Evolutionary conservation across 2,329 filamentous ascomycete genomes (phyloP), one percentile per base, ranked within the genome.

Genomic region (Arthrinium puccinioides): DNA sequence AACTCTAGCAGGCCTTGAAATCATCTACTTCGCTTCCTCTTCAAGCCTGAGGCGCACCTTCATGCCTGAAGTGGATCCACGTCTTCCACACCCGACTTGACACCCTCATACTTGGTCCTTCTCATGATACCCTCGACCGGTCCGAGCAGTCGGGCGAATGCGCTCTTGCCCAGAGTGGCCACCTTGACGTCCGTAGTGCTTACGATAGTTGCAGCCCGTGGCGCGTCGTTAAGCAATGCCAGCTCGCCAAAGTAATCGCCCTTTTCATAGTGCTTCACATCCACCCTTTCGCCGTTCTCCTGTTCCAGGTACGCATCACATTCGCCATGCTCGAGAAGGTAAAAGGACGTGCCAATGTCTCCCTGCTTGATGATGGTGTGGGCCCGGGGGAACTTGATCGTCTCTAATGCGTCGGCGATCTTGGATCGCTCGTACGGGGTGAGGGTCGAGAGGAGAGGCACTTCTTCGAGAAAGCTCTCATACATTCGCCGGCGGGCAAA

Each of bases 171-270:
- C 32, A 98, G 69, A 33, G 82, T 87, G 5, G 90, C 92, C 35
- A 97, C 87, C 67, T 96, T 97, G 57, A 94, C 84, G 45, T 95
- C 86, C 6, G 84, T 85, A 60, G 79, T 74, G 51, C 86, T 86
- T 32, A 94, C 69, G 36, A 98, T 80, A 49, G 84, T 94, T 35
- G 92, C 92, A 25, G 90, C 90, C 55, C 92, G 82, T 8, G 92
- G 92, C 38, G 87, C 86, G 56, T 98, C 90, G 50, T 97, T 94
- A 49, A 97, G 72, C 55, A 98, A 65, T 6, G 92, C 92, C 43
- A 98, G 71, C 64, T 98, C 92, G 44, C 92, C 92, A 64, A 98
- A 98, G 69, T 92, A 98, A 55, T 96, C 92, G 21, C 92, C 92
- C 63, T 94, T 92, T 46, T 71, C 74, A 62, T 97, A 97, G 37